Evolutionary conservation across 108 stramenopile species (phyloP), one percentile per base, ranked within the genome.

Genomic region (Aurantiochytrium sp.): DNA sequence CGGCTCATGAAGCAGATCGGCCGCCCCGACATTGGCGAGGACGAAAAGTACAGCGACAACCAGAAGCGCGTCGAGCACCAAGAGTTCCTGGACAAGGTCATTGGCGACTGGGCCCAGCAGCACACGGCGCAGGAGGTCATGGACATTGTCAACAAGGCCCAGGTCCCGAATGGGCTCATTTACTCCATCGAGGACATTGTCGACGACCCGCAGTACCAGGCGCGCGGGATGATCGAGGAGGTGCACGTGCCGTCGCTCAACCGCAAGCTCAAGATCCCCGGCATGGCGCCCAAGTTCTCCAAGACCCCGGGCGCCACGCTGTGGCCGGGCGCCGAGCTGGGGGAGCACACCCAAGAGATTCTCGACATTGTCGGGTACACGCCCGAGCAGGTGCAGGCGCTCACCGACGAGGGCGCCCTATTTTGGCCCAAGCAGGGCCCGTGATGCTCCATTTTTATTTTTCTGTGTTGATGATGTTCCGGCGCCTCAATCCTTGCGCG

Each of bases 171-270:
- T 24, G 39, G 42, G 36, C 45, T 81, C 42, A 81, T 81, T 48
- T 81, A 81, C 73, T 81, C 73, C 10, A 81, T 81, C 12, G 73
- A 81, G 30, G 73, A 81, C 24, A 81, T 81, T 24, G 73, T 81
- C 6, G 73, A 22, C 27, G 73, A 81, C 45, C 73, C 73, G n/a
- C 73, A 81, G 3, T 81, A 81, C 73, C 12, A 81, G 3, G 39
- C 73, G 2, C 39, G 73, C 24, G 73, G 45, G 19, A 81, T 81
- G 73, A 81, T 81, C 24, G 73, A 81, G 73, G 73, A 81, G 39
- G 73, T 81, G 12, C 42, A 81, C 42, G 45, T 81, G 50, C 73
- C 73, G 6, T 37, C 73, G 15, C 73, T 81, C n/a, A 30, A 48
- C 45, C 73, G 73, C 12, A 48, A 22, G 19, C 45, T 81, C 42